phyloP scores from a whole-genome alignment of 768 basidiomycete species.

The Steccherinum ochraceum region DNA sequence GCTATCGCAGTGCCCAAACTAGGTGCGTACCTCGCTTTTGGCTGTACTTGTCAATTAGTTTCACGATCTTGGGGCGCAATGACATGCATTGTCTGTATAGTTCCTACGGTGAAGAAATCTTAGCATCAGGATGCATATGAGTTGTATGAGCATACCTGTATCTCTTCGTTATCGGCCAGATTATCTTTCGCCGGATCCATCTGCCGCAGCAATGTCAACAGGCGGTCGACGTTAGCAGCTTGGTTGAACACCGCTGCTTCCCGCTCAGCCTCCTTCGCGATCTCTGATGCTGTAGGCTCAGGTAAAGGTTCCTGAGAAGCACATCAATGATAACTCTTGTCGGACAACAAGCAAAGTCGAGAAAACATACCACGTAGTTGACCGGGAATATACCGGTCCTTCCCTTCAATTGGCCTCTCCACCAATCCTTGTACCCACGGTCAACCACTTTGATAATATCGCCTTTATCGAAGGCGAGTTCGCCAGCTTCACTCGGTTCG shows the following conservation, averaged over 20 bases:
- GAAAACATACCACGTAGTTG: conserved; percentile 80
- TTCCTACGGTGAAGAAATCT: conserved; percentile 44
- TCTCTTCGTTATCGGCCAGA: conserved; percentile 87
- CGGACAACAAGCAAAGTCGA: neutral
- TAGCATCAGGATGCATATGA: too few species aligned
- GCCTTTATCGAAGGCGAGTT: conserved; percentile 86
- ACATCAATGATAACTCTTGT: neutral
- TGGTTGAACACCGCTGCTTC: conserved; percentile 87
- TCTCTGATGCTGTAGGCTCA: conserved; percentile 70
- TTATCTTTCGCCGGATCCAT: conserved; percentile 76
- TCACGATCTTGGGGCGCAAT: conserved; percentile 90
- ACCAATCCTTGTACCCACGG: conserved; percentile 94
- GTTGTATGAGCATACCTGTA: conserved; percentile 66
- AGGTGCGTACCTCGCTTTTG: conserved; percentile 65
- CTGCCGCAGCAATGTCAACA: conserved; percentile 66
- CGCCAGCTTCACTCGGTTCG: conserved; percentile 80
- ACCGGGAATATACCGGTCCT: conserved; percentile 95
- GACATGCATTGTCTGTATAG: conserved; percentile 87
- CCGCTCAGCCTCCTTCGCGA: conserved; percentile 77
- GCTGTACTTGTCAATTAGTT: conserved; percentile 94
- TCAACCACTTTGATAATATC: conserved; percentile 95
- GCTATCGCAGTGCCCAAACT: neutral
- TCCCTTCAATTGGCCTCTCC: conserved; percentile 87
- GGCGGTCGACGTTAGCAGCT: conserved; percentile 75
- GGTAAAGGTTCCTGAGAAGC: conserved; percentile 67